Evolutionary conservation across 1,284 basidiomycete genomes (phyloP), one percentile per base, ranked within the genome.

Genomic region (Exobasidium rhododendri): DNA sequence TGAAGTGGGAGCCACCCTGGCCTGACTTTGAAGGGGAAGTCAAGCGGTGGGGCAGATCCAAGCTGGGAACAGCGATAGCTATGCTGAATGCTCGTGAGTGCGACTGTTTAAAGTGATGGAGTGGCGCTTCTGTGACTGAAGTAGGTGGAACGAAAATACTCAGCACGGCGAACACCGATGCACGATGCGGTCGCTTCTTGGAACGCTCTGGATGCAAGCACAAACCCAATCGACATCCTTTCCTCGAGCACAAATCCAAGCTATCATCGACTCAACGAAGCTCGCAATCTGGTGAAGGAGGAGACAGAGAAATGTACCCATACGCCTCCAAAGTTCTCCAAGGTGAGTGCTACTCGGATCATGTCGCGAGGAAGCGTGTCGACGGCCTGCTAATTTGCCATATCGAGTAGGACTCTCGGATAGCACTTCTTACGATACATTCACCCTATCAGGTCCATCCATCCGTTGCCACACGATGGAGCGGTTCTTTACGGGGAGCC

Each of bases 221-320:
- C 51, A 11, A 62, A 54, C 0, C 66, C 70, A 0, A 51, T 66
- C 2, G 66, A 63, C 20, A 61, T 72, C 28, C 61, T 72, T 22
- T 64, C 65, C 35, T 61, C 70, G 2, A 56, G 61, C 4, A 56
- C 51, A 2, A 68, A 68, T 52, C n/a, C 13, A 2, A 58, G 71
- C 24, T 64, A 66, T 24, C 29, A 51, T 1, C 50, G 69, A 1
- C 62, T 74, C 3, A 67, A 68, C 53, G 60, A 62, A 28, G 70
- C 70, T 0, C 58, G 70, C 1, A 59, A 67, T 6, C 61, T 64
- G 4, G 72, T 74, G 1, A 22, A 46, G 2, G 46, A 61, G 5
- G 70, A 74, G 44, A 70, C 68, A 3, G 72, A 70, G 50, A 62
- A 70, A 1, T 69, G 66, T 44, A 70, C 70, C 6, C 72, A 74